Evolutionary conservation across 805 yeast genomes (phyloP), one percentile per base, ranked within the genome.

Genomic region (Teunomyces pallodes): DNA sequence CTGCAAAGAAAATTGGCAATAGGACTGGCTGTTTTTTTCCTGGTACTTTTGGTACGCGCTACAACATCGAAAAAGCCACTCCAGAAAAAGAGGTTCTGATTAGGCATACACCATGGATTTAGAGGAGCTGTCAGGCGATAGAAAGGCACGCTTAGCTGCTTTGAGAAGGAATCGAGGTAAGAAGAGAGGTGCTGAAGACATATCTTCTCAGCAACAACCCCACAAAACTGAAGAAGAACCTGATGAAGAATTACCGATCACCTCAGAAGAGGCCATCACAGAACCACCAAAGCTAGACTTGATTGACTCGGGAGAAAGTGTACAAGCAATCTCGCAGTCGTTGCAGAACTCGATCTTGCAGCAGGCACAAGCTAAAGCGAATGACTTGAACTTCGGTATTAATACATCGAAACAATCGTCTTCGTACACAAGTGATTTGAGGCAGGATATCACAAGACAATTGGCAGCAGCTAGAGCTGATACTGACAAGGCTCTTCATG

Each of bases 401-500:
- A 43, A 36, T 9, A 31, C 36, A 36, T 33, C 36, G 9, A 33
- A 32, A 12, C 20, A 30, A 9, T 46, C 46, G 30, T n/a, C 17
- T 17, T 43, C 46, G 2, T 56, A 62, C 44, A 69, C 70, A 16
- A 46, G 59, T 39, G 75, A 72, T 46, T 60, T 72, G 45, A 66
- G 63, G 46, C 49, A 54, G 12, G 70, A 69, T 36, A 46, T 72
- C 30, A 53, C 50, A 4, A 48, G 48, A 27, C 62, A 65, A 32
- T 53, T 61, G 31, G 46, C 53, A 12, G 48, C 53, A 47, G 76
- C 76, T 2, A 56, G 59, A 29, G 24, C 43, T 2, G 58, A 53
- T 30, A 71, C 75, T 1, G 62, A 64, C 27, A 38, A 40, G 26
- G 54, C 53, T 8, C 36, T 55, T 9, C 35, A 55, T 42, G 46